Conservation (phyloP, 768 basidiomycete species). For the Hypsizygus marmoreus region DNA sequence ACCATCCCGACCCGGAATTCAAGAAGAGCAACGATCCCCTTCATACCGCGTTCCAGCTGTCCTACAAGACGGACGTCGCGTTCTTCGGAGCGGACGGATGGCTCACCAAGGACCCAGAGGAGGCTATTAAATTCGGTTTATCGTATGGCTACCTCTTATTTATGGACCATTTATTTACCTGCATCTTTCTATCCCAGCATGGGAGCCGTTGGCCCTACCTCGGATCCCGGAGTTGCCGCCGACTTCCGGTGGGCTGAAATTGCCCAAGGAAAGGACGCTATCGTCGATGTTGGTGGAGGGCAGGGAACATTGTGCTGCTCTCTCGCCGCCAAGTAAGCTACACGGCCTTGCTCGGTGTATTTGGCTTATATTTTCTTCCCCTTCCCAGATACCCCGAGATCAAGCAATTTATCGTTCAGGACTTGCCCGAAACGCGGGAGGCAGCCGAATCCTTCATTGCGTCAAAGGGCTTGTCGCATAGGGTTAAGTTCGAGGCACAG, state of each 20-base stretch:
- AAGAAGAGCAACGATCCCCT: conserved; percentile 33
- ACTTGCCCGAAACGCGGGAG: conserved; percentile 35
- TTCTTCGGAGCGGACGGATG: conserved; percentile 38
- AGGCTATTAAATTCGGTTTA: conserved; percentile 36
- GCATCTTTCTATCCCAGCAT: conserved; percentile 22
- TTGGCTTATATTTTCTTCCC: background rate
- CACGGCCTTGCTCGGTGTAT: background rate
- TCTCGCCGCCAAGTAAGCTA: conserved; percentile 33
- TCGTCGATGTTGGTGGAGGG: conserved; percentile 43
- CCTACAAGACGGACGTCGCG: conserved; percentile 35
- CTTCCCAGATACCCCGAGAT: conserved; percentile 35
- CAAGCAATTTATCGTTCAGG: conserved; percentile 39
- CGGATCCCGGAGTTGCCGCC: conserved; percentile 38
- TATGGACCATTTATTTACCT: background rate
- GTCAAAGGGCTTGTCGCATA: conserved; percentile 31
- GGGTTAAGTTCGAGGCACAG: conserved; percentile 38
- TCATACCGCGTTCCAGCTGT: conserved; percentile 40
- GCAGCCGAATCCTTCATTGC: conserved; percentile 35
- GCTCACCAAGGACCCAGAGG: conserved; percentile 38
- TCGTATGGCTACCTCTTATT: conserved; percentile 22
- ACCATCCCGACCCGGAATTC: conserved; percentile 34
- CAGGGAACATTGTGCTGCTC: conserved; percentile 41
- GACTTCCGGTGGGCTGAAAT: conserved; percentile 41
- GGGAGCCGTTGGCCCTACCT: conserved; percentile 39
- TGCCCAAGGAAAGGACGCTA: conserved; percentile 35